Evolutionary conservation across 2,329 filamentous ascomycete genomes (phyloP), one percentile per base, ranked within the genome.

Genomic region (Fusarium chuoi): DNA sequence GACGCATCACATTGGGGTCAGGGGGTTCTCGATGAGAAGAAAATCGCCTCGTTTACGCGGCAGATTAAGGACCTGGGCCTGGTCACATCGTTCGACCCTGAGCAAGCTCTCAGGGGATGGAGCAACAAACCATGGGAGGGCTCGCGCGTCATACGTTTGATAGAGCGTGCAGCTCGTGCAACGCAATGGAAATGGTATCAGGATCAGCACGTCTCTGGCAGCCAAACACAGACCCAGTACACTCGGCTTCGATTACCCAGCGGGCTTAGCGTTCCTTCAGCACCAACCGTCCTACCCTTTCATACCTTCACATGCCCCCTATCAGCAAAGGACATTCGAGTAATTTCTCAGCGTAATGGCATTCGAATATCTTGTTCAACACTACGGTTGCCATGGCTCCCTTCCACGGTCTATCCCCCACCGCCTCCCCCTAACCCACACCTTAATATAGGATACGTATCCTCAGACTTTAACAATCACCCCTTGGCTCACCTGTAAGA

Each of bases 391-490:
- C 90, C 95, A 9, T 99, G 96, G 96, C 88, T 99, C 54, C 92
- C 96, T 12, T 80, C 84, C 51, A 91, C 91, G 0, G 93, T 98
- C 0, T 98, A 94, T 78, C 89, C 90, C n/a, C 96, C 96, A 6
- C 96, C 96, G 0, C 83, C 89, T 6, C 95, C 96, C 4, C 96
- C 96, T 4, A 88, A 86, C 48, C 95, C 95, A 2, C 90, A 92
- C 74, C 87, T 99, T n/a, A 96, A 94, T 75, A 91, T 99, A 68
- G 96, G 96, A 52, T 99, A 99, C 81, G 91, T 99, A 42, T 98
- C 96, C 7, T 98, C 96, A 0, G 96, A 99, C 83, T 99, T 99
- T 84, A 99, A 99, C 80, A 99, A 99, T 78, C 96, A 99, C 80
- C 96, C 96, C 8, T 85, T 99, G 39, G 96, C 96, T 30, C 96